Percentiles rank a stretch among this genome's conserved stretches.
Evolutionary conservation across 148 eudicot species (phyloP).

Genomic region (Chenopodium formosanum): DNA sequence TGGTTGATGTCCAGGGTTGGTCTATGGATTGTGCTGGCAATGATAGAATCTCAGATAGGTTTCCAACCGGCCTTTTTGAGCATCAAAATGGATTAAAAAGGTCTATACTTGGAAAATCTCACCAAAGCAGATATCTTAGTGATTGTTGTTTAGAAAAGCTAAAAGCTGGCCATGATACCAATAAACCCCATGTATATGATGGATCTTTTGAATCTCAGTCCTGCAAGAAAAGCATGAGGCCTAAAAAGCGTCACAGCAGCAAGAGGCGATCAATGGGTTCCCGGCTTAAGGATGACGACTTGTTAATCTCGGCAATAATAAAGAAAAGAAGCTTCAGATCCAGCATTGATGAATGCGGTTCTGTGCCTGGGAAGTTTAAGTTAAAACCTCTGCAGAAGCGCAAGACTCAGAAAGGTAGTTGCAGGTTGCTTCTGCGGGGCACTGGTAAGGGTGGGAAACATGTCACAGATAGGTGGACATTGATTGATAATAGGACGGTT

Average conservation of each 20-base stretch:
- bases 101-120: slow-evolving; percentile 14
- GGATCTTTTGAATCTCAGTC: slow-evolving; percentile 8
- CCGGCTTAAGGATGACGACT: slow-evolving; percentile 65
- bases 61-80: slow-evolving; percentile 11
- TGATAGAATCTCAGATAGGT: slow-evolving; percentile 23
- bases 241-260: slow-evolving; percentile 22
- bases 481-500: slow-evolving; percentile 53
- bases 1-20: slow-evolving; percentile 18
- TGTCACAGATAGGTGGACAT: slow-evolving; percentile 51
- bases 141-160: slow-evolving; percentile 21
- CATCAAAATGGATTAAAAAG: slow-evolving; percentile 14
- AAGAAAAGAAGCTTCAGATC: slow-evolving; percentile 48
- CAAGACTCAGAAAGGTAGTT: slow-evolving; percentile 72
- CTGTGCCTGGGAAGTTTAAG: slow-evolving; percentile 29
- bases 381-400: slow-evolving; percentile 48
- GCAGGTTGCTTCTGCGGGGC: slow-evolving; percentile 77
- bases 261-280: slow-evolving; percentile 42
- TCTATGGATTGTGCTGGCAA: slow-evolving; percentile 14
- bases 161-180: slow-evolving; percentile 14
- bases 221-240: slow-evolving; percentile 26
- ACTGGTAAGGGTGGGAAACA: slow-evolving; percentile 61
- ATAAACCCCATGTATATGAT: slow-evolving; percentile 8
- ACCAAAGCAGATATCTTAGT: neutral
- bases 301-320: slow-evolving; percentile 64
- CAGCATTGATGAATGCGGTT: slow-evolving; percentile 28